These are phyloP conservation scores for Heterobasidion occidentale DNA, from an alignment of 1,284 basidiomycete species.

Conservation along the genomic window DNA sequence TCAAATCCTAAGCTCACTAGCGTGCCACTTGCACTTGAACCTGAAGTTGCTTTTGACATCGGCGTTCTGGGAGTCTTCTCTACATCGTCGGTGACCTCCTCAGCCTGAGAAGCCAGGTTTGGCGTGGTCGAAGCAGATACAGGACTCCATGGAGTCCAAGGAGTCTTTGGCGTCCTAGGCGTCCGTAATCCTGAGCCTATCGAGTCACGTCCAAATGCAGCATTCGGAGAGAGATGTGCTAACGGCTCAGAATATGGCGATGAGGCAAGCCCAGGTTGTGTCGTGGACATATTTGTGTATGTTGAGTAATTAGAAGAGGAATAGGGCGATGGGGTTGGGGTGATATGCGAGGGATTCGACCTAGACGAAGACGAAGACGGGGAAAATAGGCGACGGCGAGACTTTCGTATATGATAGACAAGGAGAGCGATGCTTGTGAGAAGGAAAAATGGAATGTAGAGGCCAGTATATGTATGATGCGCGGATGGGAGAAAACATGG, in stretches of 20 bases:
- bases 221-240: neutral
- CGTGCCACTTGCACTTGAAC: neutral
- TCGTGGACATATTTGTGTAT: conserved; percentile 6
- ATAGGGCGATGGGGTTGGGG: conserved; percentile 8
- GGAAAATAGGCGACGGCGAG: neutral
- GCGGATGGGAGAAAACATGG: conserved; percentile 70
- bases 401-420: conserved; percentile 11
- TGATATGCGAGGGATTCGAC: neutral
- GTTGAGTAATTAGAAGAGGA: conserved; percentile 11
- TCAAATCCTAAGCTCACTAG: neutral
- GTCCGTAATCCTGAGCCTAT: neutral
- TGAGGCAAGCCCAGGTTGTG: neutral
- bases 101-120: conserved; percentile 1
- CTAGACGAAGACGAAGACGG: neutral
- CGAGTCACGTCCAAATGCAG: neutral
- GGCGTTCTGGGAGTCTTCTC: conserved; percentile 4
- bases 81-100: neutral
- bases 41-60: conserved; percentile 1
- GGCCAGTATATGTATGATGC: conserved; percentile 45
- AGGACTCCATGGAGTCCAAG: neutral
- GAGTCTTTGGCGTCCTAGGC: neutral
- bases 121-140: neutral
- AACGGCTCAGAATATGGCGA: neutral
- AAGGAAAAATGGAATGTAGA: conserved; percentile 48
- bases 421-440: conserved; percentile 29